Evolutionary conservation across 2,329 filamentous ascomycete genomes (phyloP).

Genomic region (Grosmannia penicillata): DNA sequence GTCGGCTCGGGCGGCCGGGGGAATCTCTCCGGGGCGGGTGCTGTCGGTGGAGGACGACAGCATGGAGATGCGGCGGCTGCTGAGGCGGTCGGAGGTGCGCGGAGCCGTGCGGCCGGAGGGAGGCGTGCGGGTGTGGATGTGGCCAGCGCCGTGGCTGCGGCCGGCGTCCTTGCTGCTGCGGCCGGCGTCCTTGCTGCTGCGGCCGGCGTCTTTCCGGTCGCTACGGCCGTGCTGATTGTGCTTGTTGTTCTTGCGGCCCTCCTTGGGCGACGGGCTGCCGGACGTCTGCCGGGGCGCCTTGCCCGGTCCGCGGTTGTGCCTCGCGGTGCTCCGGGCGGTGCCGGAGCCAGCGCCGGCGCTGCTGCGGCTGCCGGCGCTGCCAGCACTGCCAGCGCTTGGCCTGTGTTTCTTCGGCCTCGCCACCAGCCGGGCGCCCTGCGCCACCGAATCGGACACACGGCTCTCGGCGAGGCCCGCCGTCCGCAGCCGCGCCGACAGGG

Average conservation of each 20-base stretch:
- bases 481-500: constrained; percentile 24
- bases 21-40: too few species aligned
- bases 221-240: not conserved
- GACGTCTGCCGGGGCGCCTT: too few species aligned
- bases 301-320: too few species aligned
- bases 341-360: too few species aligned
- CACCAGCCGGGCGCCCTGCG: not conserved
- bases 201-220: not conserved
- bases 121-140: not conserved
- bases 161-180: not conserved
- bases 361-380: too few species aligned
- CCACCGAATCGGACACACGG: not conserved
- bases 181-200: not conserved
- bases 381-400: too few species aligned
- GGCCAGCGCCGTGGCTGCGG: not conserved
- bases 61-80: constrained; percentile 17
- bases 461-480: constrained; percentile 3
- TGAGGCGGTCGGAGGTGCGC: constrained; percentile 17
- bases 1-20: too few species aligned
- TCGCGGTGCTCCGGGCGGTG: too few species aligned
- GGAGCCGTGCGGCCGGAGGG: constrained; percentile 1
- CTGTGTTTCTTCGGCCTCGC: too few species aligned
- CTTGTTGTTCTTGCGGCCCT: not conserved
- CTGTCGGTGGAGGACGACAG: too few species aligned
- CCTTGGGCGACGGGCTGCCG: too few species aligned